A percentile compares a stretch with the other conserved stretches of the same genome.
phyloP scores from a whole-genome alignment of 805 yeast species.

The Starmera caribaea region DNA sequence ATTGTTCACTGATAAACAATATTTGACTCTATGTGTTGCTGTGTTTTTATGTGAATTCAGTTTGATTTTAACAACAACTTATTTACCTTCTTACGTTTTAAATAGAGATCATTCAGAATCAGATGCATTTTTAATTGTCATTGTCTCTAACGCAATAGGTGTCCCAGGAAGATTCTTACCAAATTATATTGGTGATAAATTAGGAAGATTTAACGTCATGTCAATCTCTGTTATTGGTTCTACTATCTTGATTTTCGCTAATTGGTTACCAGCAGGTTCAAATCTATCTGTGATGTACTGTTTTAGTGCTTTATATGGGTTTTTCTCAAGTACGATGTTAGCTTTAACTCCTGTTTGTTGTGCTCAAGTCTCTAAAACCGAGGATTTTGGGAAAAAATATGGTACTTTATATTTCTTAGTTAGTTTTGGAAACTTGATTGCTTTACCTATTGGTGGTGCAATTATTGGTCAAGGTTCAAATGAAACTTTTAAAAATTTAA shows the following conservation, averaged over 20 bases:
- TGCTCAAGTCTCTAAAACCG: conserved; percentile 53
- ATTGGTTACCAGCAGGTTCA: conserved; percentile 64
- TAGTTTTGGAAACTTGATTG: conserved; percentile 38
- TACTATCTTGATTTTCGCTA: conserved; percentile 35
- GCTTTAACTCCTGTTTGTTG: conserved; percentile 62
- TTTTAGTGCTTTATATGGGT: conserved; percentile 48
- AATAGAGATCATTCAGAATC: conserved; percentile 37
- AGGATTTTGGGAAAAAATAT: conserved; percentile 58
- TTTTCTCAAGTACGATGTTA: conserved; percentile 51
- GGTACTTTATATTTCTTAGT: conserved; percentile 49
- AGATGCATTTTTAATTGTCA: conserved; percentile 25
- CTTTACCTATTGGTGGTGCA: conserved; percentile 41
- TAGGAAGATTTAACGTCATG: conserved; percentile 53
- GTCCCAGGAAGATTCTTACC: conserved; percentile 46
- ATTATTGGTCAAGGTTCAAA: conserved; percentile 28
- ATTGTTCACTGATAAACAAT: conserved; percentile 7
- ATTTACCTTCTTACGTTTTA: conserved; percentile 48
- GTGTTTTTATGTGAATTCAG: conserved; percentile 35
- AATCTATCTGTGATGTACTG: conserved; percentile 32
- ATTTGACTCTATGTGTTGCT: neutral
- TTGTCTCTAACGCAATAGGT: conserved; percentile 32
- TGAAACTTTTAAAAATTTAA: conserved; percentile 27
- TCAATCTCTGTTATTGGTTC: conserved; percentile 34
- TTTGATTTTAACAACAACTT: conserved; percentile 41
- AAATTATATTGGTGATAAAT: conserved; percentile 41